A percentile compares a stretch with the other conserved stretches of the same genome.
Conservation (phyloP, 371 early-diverging fungal species). For the Synchytrium microbalum region DNA sequence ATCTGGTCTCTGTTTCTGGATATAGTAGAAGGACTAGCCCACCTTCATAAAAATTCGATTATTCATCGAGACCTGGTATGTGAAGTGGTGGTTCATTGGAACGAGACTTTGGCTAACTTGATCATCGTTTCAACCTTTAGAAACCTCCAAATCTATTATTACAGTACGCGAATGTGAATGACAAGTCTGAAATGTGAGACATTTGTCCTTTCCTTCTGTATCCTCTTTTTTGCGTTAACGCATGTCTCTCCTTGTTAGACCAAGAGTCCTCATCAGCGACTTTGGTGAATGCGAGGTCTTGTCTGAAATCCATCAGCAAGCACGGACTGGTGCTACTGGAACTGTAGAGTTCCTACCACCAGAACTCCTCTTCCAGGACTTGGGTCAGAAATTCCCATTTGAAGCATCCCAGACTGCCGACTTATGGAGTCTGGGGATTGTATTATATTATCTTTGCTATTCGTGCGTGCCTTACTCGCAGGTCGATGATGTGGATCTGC, state of each 20-base stretch:
- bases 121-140: constrained; percentile 7
- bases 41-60: constrained; percentile 74
- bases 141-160: constrained; percentile 88
- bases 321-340: constrained; percentile 88
- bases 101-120: too few relatives aligned
- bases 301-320: constrained; percentile 19
- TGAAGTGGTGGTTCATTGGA: background rate
- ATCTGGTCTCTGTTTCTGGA: constrained; percentile 82
- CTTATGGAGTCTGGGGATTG: constrained; percentile 92
- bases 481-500: constrained; percentile 78
- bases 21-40: constrained; percentile 77
- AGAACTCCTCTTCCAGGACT: constrained; percentile 28
- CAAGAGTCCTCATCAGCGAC: constrained; percentile 82
- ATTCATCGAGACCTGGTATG: constrained; percentile 73
- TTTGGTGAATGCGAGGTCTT: constrained; percentile 92
- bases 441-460: constrained; percentile 84
- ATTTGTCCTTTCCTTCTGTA: too few relatives aligned
- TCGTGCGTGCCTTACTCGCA: constrained; percentile 72
- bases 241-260: constrained; percentile 30
- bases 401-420: constrained; percentile 58
- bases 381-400: constrained; percentile 6
- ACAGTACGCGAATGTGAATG: constrained; percentile 35
- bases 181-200: background rate
- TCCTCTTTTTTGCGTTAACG: background rate
- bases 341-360: constrained; percentile 95